Base-by-base conservation (phyloP, 2,329 filamentous ascomycete genomes). In the Magnaporthales sp. region DNA sequence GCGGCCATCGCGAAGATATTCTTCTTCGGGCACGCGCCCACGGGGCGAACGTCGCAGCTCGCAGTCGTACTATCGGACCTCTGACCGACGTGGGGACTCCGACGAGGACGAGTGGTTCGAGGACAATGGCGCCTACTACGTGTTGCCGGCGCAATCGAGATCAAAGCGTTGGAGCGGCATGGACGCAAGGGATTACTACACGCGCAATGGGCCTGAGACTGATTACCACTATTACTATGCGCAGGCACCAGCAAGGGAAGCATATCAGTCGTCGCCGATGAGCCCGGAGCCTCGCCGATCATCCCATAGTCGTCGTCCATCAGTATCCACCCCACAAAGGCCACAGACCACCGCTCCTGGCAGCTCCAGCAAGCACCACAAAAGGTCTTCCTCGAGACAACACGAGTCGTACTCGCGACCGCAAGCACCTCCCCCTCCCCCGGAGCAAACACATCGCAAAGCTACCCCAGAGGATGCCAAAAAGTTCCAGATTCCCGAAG, bases 401-500 rank as follows among this genome's bases (percentile, higher is more conserved):
- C 38, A 46, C 3, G 38, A 46, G 15, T 46, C 38, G 38, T 46
- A 4, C 38, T 46, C 38, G 19, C 38, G 38, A 46, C 38, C 15
- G 38, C 38, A 19, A 46, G 67, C 75, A 4, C 80, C 29, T 80
- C 80, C 10, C 83, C 83, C 4, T 70, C 76, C 30, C 22, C 29
- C n/a, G 27, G 71, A 72, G 63, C 15, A 71, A 31, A 27, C 71
- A 60, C 26, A 70, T 51, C 75, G 77, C 66, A 79, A 81, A 73
- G 86, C 86, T 6, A 89, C 86, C 31, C 84, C 87, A 69, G 80
- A 78, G 13, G 86, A 89, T 75, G 85, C 86, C 46, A 81, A 80
- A 73, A 81, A 78, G 75, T 90, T 91, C 74, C 85, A 87, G 68
- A 97, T 99, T 67, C 93, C 95, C 1, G 78, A 88, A 1, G 94